These are phyloP conservation scores for Panicum virgatum DNA, from an alignment of 202 grass and related monocot genomes.

Conservation along the genomic window DNA sequence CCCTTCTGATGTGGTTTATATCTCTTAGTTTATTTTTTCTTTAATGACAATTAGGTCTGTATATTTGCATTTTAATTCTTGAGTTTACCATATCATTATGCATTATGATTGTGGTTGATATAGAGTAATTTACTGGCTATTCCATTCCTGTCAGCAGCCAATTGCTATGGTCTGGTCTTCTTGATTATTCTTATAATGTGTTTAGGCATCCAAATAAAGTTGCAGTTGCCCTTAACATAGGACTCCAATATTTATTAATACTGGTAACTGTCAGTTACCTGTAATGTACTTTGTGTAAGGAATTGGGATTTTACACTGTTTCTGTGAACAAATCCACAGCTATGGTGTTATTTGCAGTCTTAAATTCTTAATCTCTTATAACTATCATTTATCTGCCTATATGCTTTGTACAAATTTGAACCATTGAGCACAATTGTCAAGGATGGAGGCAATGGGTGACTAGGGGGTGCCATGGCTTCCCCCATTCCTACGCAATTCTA, in stretches of 20 bases:
- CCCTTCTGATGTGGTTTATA: not conserved
- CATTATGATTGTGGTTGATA: not conserved
- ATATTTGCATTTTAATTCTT: conserved; percentile 19
- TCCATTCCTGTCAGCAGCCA: not conserved
- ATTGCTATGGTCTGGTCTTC: not conserved
- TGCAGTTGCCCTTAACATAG: conserved; percentile 12
- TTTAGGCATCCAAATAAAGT: conserved; percentile 29
- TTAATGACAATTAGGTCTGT: not conserved
- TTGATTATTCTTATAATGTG: conserved; percentile 18
- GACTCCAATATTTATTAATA: not conserved
- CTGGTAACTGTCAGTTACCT: conserved; percentile 4
- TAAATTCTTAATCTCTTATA: not conserved
- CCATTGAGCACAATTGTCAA: not conserved
- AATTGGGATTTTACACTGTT: not conserved
- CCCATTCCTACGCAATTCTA: no score
- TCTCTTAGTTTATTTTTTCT: not conserved
- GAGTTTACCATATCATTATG: conserved; percentile 14
- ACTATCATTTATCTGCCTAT: conserved; percentile 13
- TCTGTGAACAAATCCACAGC: not conserved
- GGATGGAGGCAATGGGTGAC: no score
- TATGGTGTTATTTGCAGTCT: not conserved
- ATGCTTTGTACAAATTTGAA: conserved; percentile 8
- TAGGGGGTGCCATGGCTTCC: no score
- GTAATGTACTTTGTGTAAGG: not conserved
- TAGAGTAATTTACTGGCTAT: conserved; percentile 9